Evolutionary conservation across 768 basidiomycete species (phyloP).

Genomic region (Agaricus sinodeliciosus): DNA sequence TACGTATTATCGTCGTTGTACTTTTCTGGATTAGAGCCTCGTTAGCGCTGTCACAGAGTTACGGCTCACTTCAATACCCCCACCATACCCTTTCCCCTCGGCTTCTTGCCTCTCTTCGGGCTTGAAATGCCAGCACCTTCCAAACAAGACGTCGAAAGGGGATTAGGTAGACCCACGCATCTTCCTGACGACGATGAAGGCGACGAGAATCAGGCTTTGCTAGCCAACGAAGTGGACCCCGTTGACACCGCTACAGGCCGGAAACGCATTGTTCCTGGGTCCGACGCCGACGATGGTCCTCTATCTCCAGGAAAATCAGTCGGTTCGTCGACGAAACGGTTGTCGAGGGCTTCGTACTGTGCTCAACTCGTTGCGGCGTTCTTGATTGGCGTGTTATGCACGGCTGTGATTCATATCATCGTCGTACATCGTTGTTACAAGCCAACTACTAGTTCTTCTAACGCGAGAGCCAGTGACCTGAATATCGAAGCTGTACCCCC

Average conservation of each 20-base stretch:
- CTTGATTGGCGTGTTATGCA: conserved; percentile 7
- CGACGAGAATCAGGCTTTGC: conserved; percentile 8
- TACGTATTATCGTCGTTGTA: too few relatives aligned
- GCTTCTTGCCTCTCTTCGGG: not conserved
- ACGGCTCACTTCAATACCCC: not conserved
- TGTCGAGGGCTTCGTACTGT: conserved; percentile 2
- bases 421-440: not conserved
- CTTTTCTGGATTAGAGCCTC: too few relatives aligned
- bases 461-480: not conserved
- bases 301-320: not conserved
- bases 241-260: not conserved
- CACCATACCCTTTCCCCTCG: not conserved
- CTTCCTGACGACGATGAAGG: conserved; percentile 3
- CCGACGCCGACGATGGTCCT: not conserved
- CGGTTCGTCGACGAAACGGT: not conserved
- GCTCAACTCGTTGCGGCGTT: conserved; percentile 7
- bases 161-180: not conserved
- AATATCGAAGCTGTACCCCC: conserved; percentile 41
- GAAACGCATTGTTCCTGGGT: not conserved
- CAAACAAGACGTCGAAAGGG: conserved; percentile 1
- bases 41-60: not conserved
- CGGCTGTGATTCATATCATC: conserved; percentile 3
- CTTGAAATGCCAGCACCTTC: not conserved
- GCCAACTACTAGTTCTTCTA: not conserved
- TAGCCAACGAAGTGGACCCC: not conserved